phyloP scores from a whole-genome alignment of 176 grass and related monocot species.

The Canna indica region DNA sequence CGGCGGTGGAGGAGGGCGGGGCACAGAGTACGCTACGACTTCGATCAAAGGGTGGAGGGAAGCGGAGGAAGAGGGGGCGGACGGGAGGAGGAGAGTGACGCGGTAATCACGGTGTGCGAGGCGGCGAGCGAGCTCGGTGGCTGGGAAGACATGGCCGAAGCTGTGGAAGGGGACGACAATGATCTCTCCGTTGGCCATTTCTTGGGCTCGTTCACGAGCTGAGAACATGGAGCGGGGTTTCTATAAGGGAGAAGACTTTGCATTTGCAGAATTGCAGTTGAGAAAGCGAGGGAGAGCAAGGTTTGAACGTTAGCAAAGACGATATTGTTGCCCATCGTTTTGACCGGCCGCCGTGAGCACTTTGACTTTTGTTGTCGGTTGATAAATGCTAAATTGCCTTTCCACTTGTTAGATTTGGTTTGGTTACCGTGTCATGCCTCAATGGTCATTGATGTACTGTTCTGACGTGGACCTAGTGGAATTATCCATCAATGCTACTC shows the following conservation, averaged over 20 bases:
- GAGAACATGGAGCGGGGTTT: background rate
- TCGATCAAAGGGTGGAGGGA: slow-evolving; percentile 20
- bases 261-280: too few species aligned
- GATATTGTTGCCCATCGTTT: background rate
- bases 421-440: too few species aligned
- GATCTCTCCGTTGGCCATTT: slow-evolving; percentile 27
- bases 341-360: background rate
- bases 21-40: background rate
- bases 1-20: slow-evolving; percentile 5
- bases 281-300: background rate
- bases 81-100: slow-evolving; percentile 26
- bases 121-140: slow-evolving; percentile 20
- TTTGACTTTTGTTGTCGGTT: too few species aligned
- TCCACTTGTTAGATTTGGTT: too few species aligned
- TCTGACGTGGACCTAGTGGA: too few species aligned
- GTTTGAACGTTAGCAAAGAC: background rate
- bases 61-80: background rate
- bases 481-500: too few species aligned
- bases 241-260: background rate
- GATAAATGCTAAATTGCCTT: too few species aligned
- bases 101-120: slow-evolving; percentile 24
- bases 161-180: slow-evolving; percentile 20
- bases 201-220: background rate
- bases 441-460: too few species aligned
- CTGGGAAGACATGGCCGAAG: slow-evolving; percentile 24